A percentile compares a stretch with the other conserved stretches of the same genome.
phyloP scores from a whole-genome alignment of 257 asterid species.

The Gentiana dahurica region DNA sequence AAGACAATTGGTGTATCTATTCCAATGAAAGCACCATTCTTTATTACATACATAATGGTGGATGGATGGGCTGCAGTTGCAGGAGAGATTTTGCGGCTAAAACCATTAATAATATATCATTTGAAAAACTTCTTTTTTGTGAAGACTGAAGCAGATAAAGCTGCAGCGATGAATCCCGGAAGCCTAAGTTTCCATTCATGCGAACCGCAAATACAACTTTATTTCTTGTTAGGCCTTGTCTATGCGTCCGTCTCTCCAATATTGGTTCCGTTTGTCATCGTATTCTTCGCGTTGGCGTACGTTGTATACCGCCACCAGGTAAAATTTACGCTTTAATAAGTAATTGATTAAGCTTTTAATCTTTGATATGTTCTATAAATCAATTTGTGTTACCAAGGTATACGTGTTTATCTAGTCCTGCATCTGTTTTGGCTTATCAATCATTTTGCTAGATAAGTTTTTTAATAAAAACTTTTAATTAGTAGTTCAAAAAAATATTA shows the following conservation, averaged over 20 bases:
- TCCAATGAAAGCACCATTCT: slow-evolving; percentile 94
- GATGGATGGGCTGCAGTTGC: slow-evolving; percentile 99
- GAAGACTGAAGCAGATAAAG: slow-evolving; percentile 85
- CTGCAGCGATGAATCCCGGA: slow-evolving; percentile 90
- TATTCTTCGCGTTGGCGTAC: slow-evolving; percentile 69
- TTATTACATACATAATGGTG: slow-evolving; percentile 80
- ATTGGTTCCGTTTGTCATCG: slow-evolving; percentile 79
- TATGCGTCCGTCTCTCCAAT: slow-evolving; percentile 87
- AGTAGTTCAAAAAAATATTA: neutral
- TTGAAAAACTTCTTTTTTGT: slow-evolving; percentile 74
- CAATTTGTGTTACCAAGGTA: neutral
- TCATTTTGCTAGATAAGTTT: too few relatives aligned
- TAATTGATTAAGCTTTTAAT: neutral
- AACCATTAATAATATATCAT: slow-evolving; percentile 68
- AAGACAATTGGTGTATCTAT: slow-evolving; percentile 70
- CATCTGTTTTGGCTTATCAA: too few relatives aligned
- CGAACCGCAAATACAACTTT: slow-evolving; percentile 89
- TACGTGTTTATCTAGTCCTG: neutral
- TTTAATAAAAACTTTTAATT: too few relatives aligned
- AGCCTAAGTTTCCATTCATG: slow-evolving; percentile 87
- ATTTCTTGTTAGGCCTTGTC: slow-evolving; percentile 87
- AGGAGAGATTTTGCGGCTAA: slow-evolving; percentile 75
- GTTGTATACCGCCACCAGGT: slow-evolving; percentile 92
- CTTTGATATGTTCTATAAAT: neutral
- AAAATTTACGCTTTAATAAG: slow-evolving; percentile 5